Base-by-base conservation (phyloP, 169 alveolate genomes). In the Plasmodium blacklocki region DNA sequence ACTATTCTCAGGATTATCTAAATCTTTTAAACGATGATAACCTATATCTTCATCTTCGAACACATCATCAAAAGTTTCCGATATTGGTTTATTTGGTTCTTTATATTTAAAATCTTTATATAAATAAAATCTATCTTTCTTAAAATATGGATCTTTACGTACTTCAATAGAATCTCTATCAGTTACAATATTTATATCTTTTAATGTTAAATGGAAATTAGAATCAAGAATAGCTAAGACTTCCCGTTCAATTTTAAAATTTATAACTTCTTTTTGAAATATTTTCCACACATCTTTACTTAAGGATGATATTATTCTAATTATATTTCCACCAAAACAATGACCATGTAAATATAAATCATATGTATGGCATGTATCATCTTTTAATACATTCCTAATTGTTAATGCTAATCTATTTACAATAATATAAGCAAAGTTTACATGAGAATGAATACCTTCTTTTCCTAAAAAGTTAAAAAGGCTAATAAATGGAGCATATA, bases 261-360 rank as follows among this genome's bases (percentile, higher is more conserved):
- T 45, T n/a, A 85, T 12, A 19, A 58, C 15, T 23, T 64, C n/a
- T 8, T 2, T 59, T 14, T 85, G 29, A 21, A 70, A 5, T 19
- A 18, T 43, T 6, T 85, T 43, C 92, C 92, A 85, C 7, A 85
- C 45, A 8, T 58, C 63, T 9, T 56, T 60, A 58, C 59, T 39
- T 71, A 71, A 21, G 0, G 85, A 66, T 32, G 72, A 71, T 6
- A 71, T 29, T 45, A 85, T 49, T 85, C 92, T 73, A 47, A 59
- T 32, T n/a, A 85, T 59, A 71, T 85, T 85, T 3, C 62, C 74
- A 43, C 92, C 92, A 52, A 70, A 54, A 85, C 92, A 85, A 60
- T 85, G 85, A 0, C 76, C 39, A 49, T 85, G 87, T 1, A 85
- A 49, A 71, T 59, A 43, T 21, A 85, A 6, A 52, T 85, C 92